These are phyloP conservation scores for Pichia sp. DNA, from an alignment of 1,139 yeast genomes.

Conservation along the genomic window DNA sequence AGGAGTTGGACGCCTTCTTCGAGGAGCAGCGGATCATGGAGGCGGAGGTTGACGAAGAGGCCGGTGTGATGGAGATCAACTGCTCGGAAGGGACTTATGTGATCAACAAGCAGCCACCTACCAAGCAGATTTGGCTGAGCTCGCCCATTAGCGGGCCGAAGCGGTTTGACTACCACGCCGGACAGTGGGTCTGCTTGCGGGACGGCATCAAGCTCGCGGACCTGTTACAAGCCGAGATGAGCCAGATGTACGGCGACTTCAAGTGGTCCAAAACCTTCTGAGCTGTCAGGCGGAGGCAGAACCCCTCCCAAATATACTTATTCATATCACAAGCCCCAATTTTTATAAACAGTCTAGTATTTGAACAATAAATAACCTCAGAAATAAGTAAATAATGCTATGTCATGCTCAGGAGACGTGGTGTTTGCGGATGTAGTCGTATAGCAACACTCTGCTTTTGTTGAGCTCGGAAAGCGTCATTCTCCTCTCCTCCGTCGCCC, in stretches of 20 bases:
- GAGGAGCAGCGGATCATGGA: constrained; percentile 53
- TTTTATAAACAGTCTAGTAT: background rate
- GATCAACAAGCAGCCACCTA: constrained; percentile 90
- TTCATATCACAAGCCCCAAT: background rate
- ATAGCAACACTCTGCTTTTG: constrained; percentile 15
- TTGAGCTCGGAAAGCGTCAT: constrained; percentile 14
- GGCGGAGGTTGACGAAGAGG: constrained; percentile 70
- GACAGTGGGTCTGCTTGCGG: constrained; percentile 59
- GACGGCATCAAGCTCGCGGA: constrained; percentile 49
- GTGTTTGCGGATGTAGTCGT: constrained; percentile 13
- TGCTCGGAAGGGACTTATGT: constrained; percentile 78
- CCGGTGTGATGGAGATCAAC: constrained; percentile 74
- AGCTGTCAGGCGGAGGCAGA: background rate
- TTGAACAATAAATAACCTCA: background rate
- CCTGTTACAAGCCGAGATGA: constrained; percentile 46
- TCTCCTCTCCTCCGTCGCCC: constrained; percentile 20
- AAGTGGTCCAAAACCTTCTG: constrained; percentile 20
- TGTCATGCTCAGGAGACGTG: background rate
- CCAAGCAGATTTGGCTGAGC: constrained; percentile 87
- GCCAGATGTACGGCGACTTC: constrained; percentile 33
- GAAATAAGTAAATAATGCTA: background rate
- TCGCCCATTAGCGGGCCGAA: constrained; percentile 94
- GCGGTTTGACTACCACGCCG: constrained; percentile 54
- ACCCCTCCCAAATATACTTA: constrained; percentile 2
- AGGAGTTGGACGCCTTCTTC: constrained; percentile 54